Evolutionary conservation across 2,329 filamentous ascomycete genomes (phyloP).

Genomic region (Tolypocladium ophioglossoides): DNA sequence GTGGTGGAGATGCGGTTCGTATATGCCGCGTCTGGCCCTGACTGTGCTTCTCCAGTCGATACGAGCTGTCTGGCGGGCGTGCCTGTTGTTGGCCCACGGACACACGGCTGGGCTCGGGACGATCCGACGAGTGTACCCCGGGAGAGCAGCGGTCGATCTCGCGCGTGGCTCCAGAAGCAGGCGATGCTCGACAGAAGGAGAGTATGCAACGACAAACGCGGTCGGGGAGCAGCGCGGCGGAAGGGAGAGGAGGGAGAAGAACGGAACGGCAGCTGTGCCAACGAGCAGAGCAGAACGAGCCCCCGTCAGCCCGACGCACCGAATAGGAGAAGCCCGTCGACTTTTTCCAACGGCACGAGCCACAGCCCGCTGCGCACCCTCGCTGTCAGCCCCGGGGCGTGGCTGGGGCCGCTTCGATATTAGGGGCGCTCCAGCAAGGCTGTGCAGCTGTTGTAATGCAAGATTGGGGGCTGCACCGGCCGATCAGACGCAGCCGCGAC

Average conservation of each 20-base stretch:
- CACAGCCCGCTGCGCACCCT: no score
- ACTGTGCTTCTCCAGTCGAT: not conserved
- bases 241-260: no score
- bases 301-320: not conserved
- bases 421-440: no score
- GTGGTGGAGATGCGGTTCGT: not conserved
- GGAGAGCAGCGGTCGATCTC: not conserved
- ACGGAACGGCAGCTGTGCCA: no score
- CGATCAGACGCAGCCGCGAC: no score
- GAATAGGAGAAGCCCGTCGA: not conserved
- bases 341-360: not conserved
- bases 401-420: not conserved
- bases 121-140: not conserved
- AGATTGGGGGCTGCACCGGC: no score
- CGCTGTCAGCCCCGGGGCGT: not conserved
- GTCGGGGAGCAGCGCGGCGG: no score
- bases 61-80: no score
- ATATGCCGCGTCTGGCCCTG: not conserved
- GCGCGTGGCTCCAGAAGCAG: not conserved
- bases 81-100: no score
- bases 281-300: no score
- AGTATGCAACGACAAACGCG: not conserved
- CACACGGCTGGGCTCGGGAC: not conserved
- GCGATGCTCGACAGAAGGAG: not conserved
- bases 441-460: no score